phyloP scores from a whole-genome alignment of 495 filamentous ascomycete species.

The Talaromyces trachyspermus region DNA sequence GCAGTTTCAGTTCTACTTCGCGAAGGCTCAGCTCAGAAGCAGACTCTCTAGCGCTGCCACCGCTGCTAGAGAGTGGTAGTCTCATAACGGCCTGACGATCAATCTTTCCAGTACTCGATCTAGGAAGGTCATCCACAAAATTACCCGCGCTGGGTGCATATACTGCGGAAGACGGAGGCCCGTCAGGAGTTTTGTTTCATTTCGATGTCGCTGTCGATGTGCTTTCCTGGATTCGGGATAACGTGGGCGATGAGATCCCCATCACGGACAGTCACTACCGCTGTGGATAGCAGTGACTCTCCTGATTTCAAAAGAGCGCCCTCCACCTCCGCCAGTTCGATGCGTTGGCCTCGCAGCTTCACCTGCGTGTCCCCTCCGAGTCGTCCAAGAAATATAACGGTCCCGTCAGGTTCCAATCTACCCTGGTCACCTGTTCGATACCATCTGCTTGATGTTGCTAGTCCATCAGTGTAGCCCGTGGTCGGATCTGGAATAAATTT shows the following conservation, averaged over 20 bases:
- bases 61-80: not conserved
- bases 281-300: slow-evolving; percentile 15
- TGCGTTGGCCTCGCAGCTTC: slow-evolving; percentile 39
- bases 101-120: too few species aligned
- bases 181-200: slow-evolving; percentile 7
- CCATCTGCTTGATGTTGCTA: too few species aligned
- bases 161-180: slow-evolving; percentile 19
- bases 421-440: slow-evolving; percentile 17
- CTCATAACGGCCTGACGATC: slow-evolving; percentile 11
- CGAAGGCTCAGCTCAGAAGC: not conserved
- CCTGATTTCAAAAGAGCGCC: slow-evolving; percentile 18
- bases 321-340: slow-evolving; percentile 41
- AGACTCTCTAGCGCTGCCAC: not conserved
- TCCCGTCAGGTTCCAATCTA: slow-evolving; percentile 18
- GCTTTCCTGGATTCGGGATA: too few species aligned
- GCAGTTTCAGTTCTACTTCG: slow-evolving; percentile 2
- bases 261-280: slow-evolving; percentile 18
- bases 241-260: slow-evolving; percentile 25
- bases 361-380: slow-evolving; percentile 31
- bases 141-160: slow-evolving; percentile 31
- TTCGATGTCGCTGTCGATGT: too few species aligned
- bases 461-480: too few species aligned
- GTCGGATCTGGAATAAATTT: slow-evolving; percentile 22
- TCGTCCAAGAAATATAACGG: slow-evolving; percentile 19
- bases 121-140: too few species aligned